phyloP scores from a whole-genome alignment of 2,329 filamentous ascomycete genomes.

The Purpureocillium takamizusanense region DNA sequence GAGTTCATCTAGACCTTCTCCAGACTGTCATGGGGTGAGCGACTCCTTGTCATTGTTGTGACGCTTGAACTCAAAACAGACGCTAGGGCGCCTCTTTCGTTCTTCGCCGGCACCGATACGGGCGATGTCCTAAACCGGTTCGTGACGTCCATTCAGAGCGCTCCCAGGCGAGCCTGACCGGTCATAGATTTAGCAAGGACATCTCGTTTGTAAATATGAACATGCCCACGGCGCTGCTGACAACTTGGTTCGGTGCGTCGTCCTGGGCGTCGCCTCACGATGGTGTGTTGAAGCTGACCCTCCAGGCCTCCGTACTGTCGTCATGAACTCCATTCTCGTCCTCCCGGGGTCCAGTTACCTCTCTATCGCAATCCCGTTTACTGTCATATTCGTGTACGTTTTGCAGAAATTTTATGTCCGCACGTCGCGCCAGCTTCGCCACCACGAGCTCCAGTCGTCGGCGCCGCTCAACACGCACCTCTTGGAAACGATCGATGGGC shows the following conservation, averaged over 20 bases:
- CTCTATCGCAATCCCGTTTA: constrained; percentile 31
- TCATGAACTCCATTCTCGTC: no score
- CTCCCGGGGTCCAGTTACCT: constrained; percentile 26
- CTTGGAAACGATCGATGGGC: constrained; percentile 34
- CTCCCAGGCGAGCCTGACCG: background rate
- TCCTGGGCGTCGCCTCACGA: no score
- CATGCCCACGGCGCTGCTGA: background rate
- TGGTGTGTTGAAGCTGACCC: no score
- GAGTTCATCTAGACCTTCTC: constrained; percentile 1
- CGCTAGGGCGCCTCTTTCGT: constrained; percentile 3
- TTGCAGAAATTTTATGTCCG: constrained; percentile 18
- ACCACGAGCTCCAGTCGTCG: constrained; percentile 26
- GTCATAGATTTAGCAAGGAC: constrained; percentile 5
- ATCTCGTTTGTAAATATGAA: constrained; percentile 1
- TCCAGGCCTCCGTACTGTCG: no score
- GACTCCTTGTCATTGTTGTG: no score
- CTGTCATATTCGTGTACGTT: constrained; percentile 10
- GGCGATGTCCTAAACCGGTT: constrained; percentile 3
- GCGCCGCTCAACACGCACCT: constrained; percentile 25
- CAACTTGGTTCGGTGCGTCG: no score
- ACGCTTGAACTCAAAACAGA: no score
- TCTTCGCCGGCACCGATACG: constrained; percentile 1
- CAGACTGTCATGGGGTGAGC: constrained; percentile 2
- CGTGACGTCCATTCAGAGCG: background rate
- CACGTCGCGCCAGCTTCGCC: constrained; percentile 27